phyloP scores from a whole-genome alignment of 148 eudicot genomes.

The Cornus suecica region DNA sequence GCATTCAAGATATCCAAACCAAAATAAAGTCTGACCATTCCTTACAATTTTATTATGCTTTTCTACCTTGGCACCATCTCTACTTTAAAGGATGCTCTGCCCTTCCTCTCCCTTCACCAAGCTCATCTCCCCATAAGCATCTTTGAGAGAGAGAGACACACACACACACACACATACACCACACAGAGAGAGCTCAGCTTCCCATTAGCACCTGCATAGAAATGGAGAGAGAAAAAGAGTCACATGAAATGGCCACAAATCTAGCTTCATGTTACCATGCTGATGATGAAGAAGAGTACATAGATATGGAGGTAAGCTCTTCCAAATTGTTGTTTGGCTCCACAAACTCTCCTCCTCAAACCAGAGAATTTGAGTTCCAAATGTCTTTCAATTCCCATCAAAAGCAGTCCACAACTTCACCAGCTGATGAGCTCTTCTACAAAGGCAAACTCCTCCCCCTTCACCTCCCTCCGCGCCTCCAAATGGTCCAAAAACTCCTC shows the following conservation, averaged over 20 bases:
- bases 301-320: constrained; percentile 55
- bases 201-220: neutral
- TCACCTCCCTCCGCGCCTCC: constrained; percentile 59
- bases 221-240: constrained; percentile 9
- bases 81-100: constrained; percentile 37
- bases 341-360: constrained; percentile 25
- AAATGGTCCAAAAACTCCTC: constrained; percentile 54
- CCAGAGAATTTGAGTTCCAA: constrained; percentile 75
- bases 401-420: constrained; percentile 30
- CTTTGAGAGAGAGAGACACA: neutral
- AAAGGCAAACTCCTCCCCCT: constrained; percentile 87
- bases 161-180: too few relatives aligned
- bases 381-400: constrained; percentile 26
- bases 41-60: constrained; percentile 16
- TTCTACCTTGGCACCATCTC: constrained; percentile 38
- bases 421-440: constrained; percentile 85
- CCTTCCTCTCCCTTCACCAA: constrained; percentile 13
- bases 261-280: constrained; percentile 13
- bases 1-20: constrained; percentile 8
- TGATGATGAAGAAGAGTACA: constrained; percentile 65
- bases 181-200: too few relatives aligned
- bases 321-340: constrained; percentile 16
- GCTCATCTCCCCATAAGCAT: constrained; percentile 29
- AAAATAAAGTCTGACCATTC: constrained; percentile 20
- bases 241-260: constrained; percentile 32